Evolutionary conservation across 164 flowering plant species (phyloP), one percentile per base, ranked within the genome.

Genomic region (Sedum album): DNA sequence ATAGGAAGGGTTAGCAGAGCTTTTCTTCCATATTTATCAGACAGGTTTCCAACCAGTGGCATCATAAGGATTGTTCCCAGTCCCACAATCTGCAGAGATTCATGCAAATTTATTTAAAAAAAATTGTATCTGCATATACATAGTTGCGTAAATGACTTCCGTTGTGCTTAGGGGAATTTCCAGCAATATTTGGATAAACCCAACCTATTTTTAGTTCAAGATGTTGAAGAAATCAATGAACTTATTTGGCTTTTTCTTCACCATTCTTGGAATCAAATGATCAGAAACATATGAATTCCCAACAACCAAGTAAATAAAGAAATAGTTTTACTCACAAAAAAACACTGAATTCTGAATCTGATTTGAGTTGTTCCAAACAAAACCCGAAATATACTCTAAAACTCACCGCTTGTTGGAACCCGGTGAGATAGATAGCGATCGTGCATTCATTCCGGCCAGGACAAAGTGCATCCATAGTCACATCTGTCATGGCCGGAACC

Each of bases 371-470:
- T 41, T 41, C 46, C 15, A 41, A 9, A 41, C 2, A 41, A 41
- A 41, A 11, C 46, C 46, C 46, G 46, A 41, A 41, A 41, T 41
- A 41, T 41, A 41, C 2, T 41, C 46, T 41, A 23, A 15, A 9
- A 74, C 65, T 2, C 73, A 85, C 89, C 73, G 81, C 87, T 69
- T 85, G 86, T 69, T 83, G 86, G 41, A 85, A 81, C 1, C 86
- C 89, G 25, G 87, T 66, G 60, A 85, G 81, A 71, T 84, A 84
- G 70, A 85, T 85, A 68, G 89, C 86, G 8, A 85, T 53, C 0
- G 89, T 84, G 70, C 89, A 85, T 66, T 85, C 81, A 31, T 84
- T 83, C 74, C 46, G 23, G 8, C 86, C 87, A 36, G 89, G 89
- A 63, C 87, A 85, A n/a, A 85, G 73, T 0, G 89, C 89, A 1